Base-by-base conservation (phyloP, 2,329 filamentous ascomycete genomes). In the Monosporascus sp. region DNA sequence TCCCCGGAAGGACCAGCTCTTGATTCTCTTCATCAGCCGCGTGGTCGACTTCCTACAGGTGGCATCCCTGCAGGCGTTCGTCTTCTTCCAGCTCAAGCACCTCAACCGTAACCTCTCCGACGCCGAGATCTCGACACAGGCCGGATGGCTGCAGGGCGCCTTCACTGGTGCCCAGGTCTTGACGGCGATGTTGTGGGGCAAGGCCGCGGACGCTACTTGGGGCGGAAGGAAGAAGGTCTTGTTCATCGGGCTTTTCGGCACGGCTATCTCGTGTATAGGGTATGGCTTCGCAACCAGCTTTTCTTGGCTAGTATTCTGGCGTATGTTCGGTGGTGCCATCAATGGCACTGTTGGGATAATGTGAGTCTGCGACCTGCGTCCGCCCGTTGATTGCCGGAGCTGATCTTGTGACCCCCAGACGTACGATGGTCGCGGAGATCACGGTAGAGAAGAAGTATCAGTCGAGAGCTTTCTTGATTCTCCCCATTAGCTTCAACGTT, bases 91-190 rank as follows among this genome's bases (percentile, higher is more conserved):
- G 69, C 80, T 91, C 16, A 84, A 83, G 60, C 85, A 82, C 4
- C 88, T 91, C 65, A 69, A 75, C 55, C 78, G 78, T 2, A 80
- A 77, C 0, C 67, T 80, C 16, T 74, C 78, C 17, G 76, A 81
- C 52, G 67, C 76, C 24, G 69, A 73, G 47, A 86, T 90, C 53
- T 83, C 88, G 0, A 78, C 78, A 5, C 87, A 90, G 64, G 87
- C 85, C 0, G 87, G 88, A 26, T 73, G 90, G 20, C 72, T 91
- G 26, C 84, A 87, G 52, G 87, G 84, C 17, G 82, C 83, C 26
- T 91, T 91, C 64, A 88, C 87, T 0, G 84, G 84, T 5, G 85
- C 86, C 0, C 88, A 91, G 63, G 89, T 90, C 54, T 67, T 87
- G 20, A 91, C 87, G 1, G 86, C 87, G 1, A 82, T 91, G 48